Evolutionary conservation across 83 land plant species (phyloP).

Genomic region (Thuja plicata): DNA sequence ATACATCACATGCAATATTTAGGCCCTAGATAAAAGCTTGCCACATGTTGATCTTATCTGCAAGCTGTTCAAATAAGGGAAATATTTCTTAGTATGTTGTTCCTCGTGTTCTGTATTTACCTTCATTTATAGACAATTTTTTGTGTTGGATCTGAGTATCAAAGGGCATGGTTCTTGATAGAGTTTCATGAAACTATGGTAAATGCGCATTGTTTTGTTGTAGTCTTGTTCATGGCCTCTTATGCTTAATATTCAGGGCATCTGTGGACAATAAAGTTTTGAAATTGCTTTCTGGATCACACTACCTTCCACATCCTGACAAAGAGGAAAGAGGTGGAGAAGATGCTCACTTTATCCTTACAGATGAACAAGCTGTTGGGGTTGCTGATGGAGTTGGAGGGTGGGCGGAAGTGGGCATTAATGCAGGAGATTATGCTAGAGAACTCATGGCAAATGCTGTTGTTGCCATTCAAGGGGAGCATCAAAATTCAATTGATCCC

Average conservation of each 20-base stretch:
- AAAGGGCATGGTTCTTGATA: not conserved
- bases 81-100: not conserved
- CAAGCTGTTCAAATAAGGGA: not conserved
- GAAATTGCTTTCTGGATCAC: constrained; percentile 83
- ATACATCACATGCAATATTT: not conserved
- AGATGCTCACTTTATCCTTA: constrained; percentile 91
- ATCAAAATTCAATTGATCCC: constrained; percentile 74
- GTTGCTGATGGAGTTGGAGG: constrained; percentile 99
- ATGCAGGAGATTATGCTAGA: constrained; percentile 89
- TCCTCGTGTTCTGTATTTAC: not conserved
- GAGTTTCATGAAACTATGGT: not conserved
- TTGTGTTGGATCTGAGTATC: not conserved
- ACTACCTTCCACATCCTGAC: constrained; percentile 90
- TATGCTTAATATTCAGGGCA: constrained; percentile 25
- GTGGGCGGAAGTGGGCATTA: constrained; percentile 88
- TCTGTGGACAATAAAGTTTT: constrained; percentile 33
- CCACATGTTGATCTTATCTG: not conserved
- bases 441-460: constrained; percentile 89
- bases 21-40: not conserved
- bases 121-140: not conserved
- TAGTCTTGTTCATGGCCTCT: not conserved
- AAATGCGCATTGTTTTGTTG: not conserved
- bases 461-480: constrained; percentile 73
- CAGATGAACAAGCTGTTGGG: constrained; percentile 79
- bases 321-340: constrained; percentile 94